A percentile compares a stretch with the other conserved stretches of the same genome.
phyloP scores from a whole-genome alignment of 2,329 filamentous ascomycete species.

The Pseudocercospora pini-densiflorae region DNA sequence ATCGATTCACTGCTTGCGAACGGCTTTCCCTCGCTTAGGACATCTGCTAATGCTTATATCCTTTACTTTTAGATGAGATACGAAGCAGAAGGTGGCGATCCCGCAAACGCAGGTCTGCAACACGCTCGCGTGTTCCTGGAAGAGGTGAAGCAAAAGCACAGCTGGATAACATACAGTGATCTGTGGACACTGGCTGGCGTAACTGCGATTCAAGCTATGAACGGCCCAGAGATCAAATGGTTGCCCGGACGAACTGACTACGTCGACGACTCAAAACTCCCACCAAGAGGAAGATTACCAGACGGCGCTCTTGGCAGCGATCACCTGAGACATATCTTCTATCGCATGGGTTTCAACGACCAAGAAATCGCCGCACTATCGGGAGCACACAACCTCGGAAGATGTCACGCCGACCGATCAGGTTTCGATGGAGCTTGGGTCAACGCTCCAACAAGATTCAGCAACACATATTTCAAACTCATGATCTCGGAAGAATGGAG shows the following conservation, averaged over 20 bases:
- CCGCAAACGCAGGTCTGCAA: constrained; percentile 67
- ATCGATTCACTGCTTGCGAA: too few relatives aligned
- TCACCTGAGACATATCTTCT: constrained; percentile 61
- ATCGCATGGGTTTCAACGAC: constrained; percentile 65
- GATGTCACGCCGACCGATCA: constrained; percentile 60
- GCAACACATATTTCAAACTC: constrained; percentile 62
- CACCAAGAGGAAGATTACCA: constrained; percentile 61
- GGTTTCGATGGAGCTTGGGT: constrained; percentile 63
- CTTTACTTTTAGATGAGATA: constrained; percentile 46
- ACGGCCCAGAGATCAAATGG: constrained; percentile 63
- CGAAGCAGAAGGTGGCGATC: constrained; percentile 66
- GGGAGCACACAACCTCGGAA: constrained; percentile 62
- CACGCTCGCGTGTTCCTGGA: constrained; percentile 68
- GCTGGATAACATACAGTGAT: constrained; percentile 69
- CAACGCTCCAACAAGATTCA: constrained; percentile 58
- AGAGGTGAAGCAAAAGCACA: constrained; percentile 61
- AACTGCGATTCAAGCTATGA: constrained; percentile 64
- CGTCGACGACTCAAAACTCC: constrained; percentile 64
- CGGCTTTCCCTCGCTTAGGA: too few relatives aligned
- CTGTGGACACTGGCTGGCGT: constrained; percentile 67
- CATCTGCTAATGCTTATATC: constrained; percentile 24
- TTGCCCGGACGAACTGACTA: constrained; percentile 64
- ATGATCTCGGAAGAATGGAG: constrained; percentile 59
- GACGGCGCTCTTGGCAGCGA: constrained; percentile 60
- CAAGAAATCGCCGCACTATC: constrained; percentile 63